Conservation (phyloP, 129 eudicot species). For the Pittosporum tobira region DNA sequence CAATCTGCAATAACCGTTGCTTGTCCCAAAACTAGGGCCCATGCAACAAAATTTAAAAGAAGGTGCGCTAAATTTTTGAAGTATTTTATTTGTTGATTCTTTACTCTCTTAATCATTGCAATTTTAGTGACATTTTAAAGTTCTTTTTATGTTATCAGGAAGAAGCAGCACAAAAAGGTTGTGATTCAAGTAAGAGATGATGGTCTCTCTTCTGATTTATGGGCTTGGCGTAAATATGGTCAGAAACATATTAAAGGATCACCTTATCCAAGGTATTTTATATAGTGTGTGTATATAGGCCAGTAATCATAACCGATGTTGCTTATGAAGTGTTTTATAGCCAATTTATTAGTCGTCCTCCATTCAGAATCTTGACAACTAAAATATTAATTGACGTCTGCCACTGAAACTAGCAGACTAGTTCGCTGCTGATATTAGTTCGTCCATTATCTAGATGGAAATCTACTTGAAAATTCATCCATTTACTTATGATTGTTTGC, state of each 20-base stretch:
- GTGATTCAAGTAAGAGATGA: slow-evolving; percentile 55
- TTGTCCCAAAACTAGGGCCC: slow-evolving; percentile 7
- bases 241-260: slow-evolving; percentile 88
- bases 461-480: too few relatives aligned
- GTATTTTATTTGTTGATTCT: too few relatives aligned
- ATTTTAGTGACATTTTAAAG: slow-evolving; percentile 11
- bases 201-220: slow-evolving; percentile 54
- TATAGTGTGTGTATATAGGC: too few relatives aligned
- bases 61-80: slow-evolving; percentile 17
- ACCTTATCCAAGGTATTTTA: slow-evolving; percentile 72
- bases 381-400: too few relatives aligned
- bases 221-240: slow-evolving; percentile 99
- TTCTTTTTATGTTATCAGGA: slow-evolving; percentile 43
- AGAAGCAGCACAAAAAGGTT: slow-evolving; percentile 59
- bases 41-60: slow-evolving; percentile 48
- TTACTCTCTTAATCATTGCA: too few relatives aligned
- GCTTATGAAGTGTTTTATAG: too few relatives aligned
- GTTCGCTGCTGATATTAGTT: too few relatives aligned
- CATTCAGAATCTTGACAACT: too few relatives aligned
- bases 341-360: too few relatives aligned
- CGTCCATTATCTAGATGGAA: too few relatives aligned
- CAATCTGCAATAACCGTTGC: slow-evolving; percentile 16
- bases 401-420: too few relatives aligned
- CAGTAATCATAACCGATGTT: too few relatives aligned
- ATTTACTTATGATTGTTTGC: slow-evolving; percentile 5